A percentile compares a stretch with the other conserved stretches of the same genome.
These are phyloP conservation scores for Oryza australiensis DNA, from an alignment of 176 grass and related monocot species.

Conservation along the genomic window DNA sequence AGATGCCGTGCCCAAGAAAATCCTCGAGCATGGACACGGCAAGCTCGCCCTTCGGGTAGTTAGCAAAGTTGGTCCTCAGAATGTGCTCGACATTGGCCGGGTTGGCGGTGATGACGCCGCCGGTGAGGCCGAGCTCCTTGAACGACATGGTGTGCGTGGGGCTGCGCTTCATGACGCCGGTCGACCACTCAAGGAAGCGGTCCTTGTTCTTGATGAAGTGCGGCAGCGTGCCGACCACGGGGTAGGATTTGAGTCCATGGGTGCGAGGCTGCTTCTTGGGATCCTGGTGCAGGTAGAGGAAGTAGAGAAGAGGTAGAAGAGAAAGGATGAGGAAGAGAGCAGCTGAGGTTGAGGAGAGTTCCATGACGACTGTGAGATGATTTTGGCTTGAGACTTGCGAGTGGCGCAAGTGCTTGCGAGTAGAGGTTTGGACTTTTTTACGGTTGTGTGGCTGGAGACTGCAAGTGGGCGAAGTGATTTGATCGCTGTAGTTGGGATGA, in stretches of 20 bases:
- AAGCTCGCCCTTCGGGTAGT: conserved; percentile 62
- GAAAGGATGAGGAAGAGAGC: conserved; percentile 23
- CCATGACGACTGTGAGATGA: conserved; percentile 28
- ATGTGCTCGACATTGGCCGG: conserved; percentile 67
- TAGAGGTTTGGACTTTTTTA: background rate
- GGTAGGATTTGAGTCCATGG: conserved; percentile 41
- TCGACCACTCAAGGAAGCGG: conserved; percentile 61
- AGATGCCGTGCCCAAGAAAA: conserved; percentile 77
- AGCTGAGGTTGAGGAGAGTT: conserved; percentile 24
- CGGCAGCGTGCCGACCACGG: conserved; percentile 52
- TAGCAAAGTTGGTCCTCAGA: conserved; percentile 43
- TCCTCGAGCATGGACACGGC: conserved; percentile 46
- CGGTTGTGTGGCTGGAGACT: background rate
- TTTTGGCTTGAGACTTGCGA: background rate
- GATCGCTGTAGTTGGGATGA: no score
- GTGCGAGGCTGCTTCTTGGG: conserved; percentile 28
- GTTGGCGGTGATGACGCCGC: conserved; percentile 53
- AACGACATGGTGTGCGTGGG: conserved; percentile 61
- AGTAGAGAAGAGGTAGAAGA: conserved; percentile 37
- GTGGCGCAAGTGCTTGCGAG: no score
- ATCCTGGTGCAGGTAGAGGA: conserved; percentile 22
- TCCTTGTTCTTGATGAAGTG: conserved; percentile 53
- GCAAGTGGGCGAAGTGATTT: no score
- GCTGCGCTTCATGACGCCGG: conserved; percentile 43
- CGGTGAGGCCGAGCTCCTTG: conserved; percentile 32